These are phyloP conservation scores for Jamesozyma rosinii DNA, from an alignment of 805 yeast species.

Conservation along the genomic window DNA sequence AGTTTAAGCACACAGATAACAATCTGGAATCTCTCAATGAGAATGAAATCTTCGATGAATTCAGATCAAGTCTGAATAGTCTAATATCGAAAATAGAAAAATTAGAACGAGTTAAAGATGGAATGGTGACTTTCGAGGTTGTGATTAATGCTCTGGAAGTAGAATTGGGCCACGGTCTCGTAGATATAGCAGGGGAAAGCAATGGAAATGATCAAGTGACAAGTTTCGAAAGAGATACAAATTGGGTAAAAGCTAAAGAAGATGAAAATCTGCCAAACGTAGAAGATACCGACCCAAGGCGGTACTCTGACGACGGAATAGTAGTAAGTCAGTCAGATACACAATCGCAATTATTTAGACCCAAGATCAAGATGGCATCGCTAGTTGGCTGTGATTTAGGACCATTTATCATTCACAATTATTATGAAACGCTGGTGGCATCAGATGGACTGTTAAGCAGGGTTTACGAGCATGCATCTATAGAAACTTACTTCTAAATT, in stretches of 20 bases:
- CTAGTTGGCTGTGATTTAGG: constrained; percentile 35
- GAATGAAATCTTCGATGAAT: constrained; percentile 26
- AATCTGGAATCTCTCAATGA: constrained; percentile 10
- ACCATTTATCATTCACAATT: constrained; percentile 35
- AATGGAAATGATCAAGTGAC: constrained; percentile 7
- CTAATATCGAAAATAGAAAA: constrained; percentile 21
- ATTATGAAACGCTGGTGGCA: constrained; percentile 20
- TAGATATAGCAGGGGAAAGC: background rate
- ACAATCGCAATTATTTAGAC: constrained; percentile 5
- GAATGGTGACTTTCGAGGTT: constrained; percentile 23
- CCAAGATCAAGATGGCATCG: constrained; percentile 28
- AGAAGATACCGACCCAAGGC: background rate
- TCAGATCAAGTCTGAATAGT: constrained; percentile 26
- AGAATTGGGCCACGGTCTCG: constrained; percentile 20
- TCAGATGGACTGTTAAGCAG: background rate
- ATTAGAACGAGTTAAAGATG: constrained; percentile 19
- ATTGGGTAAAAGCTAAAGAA: constrained; percentile 25
- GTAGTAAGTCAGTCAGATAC: background rate
- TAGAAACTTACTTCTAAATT: background rate
- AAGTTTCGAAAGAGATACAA: constrained; percentile 23
- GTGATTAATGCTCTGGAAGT: constrained; percentile 22
- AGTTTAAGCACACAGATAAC: constrained; percentile 20
- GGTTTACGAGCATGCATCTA: constrained; percentile 1
- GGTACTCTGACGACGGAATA: background rate
- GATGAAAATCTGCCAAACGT: constrained; percentile 17